Conservation (phyloP, 2,329 filamentous ascomycete genomes). For the Alternaria panax region DNA sequence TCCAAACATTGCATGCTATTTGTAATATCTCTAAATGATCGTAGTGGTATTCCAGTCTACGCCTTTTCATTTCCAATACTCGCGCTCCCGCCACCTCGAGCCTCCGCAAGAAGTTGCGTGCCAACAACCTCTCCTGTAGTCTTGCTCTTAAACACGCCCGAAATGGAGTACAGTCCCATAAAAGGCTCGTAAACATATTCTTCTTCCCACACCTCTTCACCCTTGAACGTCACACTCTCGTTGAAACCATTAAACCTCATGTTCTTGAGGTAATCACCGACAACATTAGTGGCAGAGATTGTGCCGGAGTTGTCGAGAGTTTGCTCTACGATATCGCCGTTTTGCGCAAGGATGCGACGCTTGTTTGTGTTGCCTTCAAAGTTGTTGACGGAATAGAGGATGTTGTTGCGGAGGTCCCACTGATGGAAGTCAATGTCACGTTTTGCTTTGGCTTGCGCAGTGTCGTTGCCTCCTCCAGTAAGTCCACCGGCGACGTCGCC, state of each 20-base stretch:
- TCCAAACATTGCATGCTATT: background rate
- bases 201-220: conserved; percentile 58
- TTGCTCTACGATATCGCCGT: conserved; percentile 63
- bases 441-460: conserved; percentile 31
- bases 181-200: conserved; percentile 64
- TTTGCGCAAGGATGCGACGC: conserved; percentile 64
- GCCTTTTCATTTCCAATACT: conserved; percentile 52
- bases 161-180: conserved; percentile 54
- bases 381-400: conserved; percentile 68
- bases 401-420: conserved; percentile 63
- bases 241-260: conserved; percentile 65
- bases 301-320: conserved; percentile 62
- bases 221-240: conserved; percentile 49
- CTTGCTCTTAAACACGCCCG: conserved; percentile 60
- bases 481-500: conserved; percentile 33
- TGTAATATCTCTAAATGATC: background rate
- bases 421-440: conserved; percentile 43
- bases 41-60: background rate
- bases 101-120: conserved; percentile 62
- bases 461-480: conserved; percentile 12
- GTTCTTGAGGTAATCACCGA: conserved; percentile 60
- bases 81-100: conserved; percentile 61
- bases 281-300: conserved; percentile 53
- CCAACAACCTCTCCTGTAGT: conserved; percentile 57
- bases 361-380: conserved; percentile 62